A percentile compares a stretch with the other conserved stretches of the same genome.
These are phyloP conservation scores for Aspergillus texensis DNA, from an alignment of 2,329 filamentous ascomycete species.

Conservation along the genomic window DNA sequence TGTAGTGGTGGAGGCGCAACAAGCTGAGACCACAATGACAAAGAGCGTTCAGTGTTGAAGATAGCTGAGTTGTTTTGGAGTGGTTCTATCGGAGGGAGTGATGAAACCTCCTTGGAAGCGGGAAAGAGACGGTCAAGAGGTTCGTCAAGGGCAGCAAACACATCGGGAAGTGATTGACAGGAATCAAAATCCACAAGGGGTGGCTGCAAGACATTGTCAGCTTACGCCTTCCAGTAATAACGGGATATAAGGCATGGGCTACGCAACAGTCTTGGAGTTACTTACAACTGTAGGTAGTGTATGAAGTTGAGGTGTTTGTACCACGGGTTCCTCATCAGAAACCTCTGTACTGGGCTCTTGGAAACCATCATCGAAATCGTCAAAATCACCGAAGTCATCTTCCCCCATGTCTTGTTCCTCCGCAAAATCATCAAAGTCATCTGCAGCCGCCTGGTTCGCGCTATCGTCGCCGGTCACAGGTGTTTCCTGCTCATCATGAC, in stretches of 20 bases:
- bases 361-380: conserved; percentile 71
- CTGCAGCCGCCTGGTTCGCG: conserved; percentile 67
- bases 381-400: conserved; percentile 67
- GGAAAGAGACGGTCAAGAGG: conserved; percentile 51
- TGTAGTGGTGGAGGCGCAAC: conserved; percentile 92
- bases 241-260: not conserved
- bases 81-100: conserved; percentile 41
- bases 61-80: conserved; percentile 55
- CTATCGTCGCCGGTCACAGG: conserved; percentile 49
- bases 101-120: conserved; percentile 38
- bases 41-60: conserved; percentile 82
- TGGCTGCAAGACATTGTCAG: conserved; percentile 29
- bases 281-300: conserved; percentile 49
- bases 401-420: conserved; percentile 55
- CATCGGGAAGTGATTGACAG: conserved; percentile 49
- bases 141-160: conserved; percentile 41
- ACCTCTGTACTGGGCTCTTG: conserved; percentile 49
- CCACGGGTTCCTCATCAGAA: conserved; percentile 27
- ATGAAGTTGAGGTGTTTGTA: conserved; percentile 31
- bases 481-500: conserved; percentile 45
- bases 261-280: conserved; percentile 19
- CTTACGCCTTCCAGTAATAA: not conserved
- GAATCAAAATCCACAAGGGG: conserved; percentile 57
- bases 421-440: conserved; percentile 58
- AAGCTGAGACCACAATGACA: conserved; percentile 93